These are phyloP conservation scores for Exserohilum rostratum DNA, from an alignment of 2,329 filamentous ascomycete genomes.

Conservation along the genomic window DNA sequence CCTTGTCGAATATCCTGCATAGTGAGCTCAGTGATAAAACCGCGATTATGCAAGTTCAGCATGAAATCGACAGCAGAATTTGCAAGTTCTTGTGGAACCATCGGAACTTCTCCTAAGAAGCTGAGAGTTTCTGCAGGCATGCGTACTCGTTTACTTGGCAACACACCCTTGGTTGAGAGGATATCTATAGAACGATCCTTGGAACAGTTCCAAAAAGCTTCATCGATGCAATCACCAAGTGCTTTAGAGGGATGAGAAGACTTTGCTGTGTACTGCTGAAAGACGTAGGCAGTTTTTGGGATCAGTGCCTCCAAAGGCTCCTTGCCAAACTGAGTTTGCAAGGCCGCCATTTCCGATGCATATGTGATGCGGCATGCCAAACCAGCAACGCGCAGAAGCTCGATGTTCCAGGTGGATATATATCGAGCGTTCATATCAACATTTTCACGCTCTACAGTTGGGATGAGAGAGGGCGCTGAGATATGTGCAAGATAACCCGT, in stretches of 20 bases:
- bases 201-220: slow-evolving; percentile 94
- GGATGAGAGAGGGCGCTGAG: slow-evolving; percentile 93
- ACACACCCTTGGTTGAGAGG: slow-evolving; percentile 83
- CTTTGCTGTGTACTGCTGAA: slow-evolving; percentile 85
- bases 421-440: slow-evolving; percentile 96
- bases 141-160: slow-evolving; percentile 83
- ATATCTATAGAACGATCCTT: slow-evolving; percentile 79
- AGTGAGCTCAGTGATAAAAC: slow-evolving; percentile 85
- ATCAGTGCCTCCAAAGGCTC: slow-evolving; percentile 66
- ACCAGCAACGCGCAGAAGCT: slow-evolving; percentile 88
- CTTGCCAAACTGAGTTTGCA: slow-evolving; percentile 65
- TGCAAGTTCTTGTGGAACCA: slow-evolving; percentile 78
- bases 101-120: slow-evolving; percentile 88
- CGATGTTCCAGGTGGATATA: slow-evolving; percentile 93
- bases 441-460: slow-evolving; percentile 94
- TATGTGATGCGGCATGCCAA: slow-evolving; percentile 90
- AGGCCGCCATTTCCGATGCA: slow-evolving; percentile 74
- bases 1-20: slow-evolving; percentile 84
- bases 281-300: slow-evolving; percentile 79
- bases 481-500: slow-evolving; percentile 93
- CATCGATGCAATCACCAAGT: slow-evolving; percentile 86
- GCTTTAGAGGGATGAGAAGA: slow-evolving; percentile 88
- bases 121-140: slow-evolving; percentile 72
- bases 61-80: slow-evolving; percentile 74
- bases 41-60: slow-evolving; percentile 79